Percentiles rank a stretch among this genome's conserved stretches.
These are phyloP conservation scores for Tetratostichococcus sp. DNA, from an alignment of 139 green algal genomes.

Conservation along the genomic window DNA sequence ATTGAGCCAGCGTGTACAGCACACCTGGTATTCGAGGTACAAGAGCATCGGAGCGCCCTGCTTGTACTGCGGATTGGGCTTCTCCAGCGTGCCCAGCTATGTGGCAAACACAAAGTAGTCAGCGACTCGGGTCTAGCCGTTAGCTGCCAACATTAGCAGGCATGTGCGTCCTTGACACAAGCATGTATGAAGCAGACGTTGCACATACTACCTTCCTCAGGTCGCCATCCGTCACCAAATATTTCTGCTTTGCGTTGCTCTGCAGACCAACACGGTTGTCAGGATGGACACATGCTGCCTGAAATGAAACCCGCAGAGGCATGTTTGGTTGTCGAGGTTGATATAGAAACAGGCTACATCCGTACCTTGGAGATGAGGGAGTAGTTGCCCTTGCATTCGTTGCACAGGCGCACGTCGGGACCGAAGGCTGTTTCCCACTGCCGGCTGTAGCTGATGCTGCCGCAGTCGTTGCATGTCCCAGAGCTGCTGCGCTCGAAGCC, in stretches of 20 bases:
- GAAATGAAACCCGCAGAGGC: not conserved
- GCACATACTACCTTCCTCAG: too few species aligned
- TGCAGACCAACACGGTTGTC: slow-evolving; percentile 25
- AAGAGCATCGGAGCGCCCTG: slow-evolving; percentile 60
- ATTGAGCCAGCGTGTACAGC: slow-evolving; percentile 14
- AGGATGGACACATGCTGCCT: not conserved
- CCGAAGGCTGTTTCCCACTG: slow-evolving; percentile 45
- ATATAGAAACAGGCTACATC: not conserved
- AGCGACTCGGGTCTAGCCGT: too few species aligned
- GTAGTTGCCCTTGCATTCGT: slow-evolving; percentile 40
- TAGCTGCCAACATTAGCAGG: too few species aligned
- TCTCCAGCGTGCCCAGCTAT: slow-evolving; percentile 49
- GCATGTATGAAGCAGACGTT: too few species aligned
- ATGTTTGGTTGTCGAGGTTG: not conserved
- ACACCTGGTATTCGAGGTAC: slow-evolving; percentile 58
- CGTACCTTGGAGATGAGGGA: slow-evolving; percentile 50
- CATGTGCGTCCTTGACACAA: too few species aligned
- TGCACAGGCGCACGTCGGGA: slow-evolving; percentile 46
- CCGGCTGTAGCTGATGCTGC: slow-evolving; percentile 33
- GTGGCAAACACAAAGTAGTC: too few species aligned
- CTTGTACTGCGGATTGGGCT: slow-evolving; percentile 61
- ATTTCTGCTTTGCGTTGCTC: slow-evolving; percentile 45
- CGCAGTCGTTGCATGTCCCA: slow-evolving; percentile 27
- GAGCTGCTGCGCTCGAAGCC: not conserved
- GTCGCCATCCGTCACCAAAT: slow-evolving; percentile 54